Percentiles rank a stretch among this genome's conserved stretches.
Conservation (phyloP, 1,284 basidiomycete species). For the Taiwanofungus camphoratus region DNA sequence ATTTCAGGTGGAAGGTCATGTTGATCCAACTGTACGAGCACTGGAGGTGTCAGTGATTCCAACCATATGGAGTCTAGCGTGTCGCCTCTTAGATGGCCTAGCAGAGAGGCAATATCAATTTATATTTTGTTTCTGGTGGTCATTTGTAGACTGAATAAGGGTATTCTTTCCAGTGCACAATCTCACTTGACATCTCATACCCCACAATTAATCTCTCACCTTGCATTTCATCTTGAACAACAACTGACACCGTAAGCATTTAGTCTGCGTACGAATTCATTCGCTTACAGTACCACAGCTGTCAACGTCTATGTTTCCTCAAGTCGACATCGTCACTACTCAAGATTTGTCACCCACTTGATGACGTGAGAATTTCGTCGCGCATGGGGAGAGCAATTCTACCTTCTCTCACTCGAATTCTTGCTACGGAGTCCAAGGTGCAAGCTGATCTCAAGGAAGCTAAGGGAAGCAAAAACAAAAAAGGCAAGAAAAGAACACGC, state of each 20-base stretch:
- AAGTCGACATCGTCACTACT: constrained; percentile 40
- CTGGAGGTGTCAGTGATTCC: constrained; percentile 53
- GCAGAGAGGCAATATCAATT: constrained; percentile 37
- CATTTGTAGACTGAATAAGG: background rate
- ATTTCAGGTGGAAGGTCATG: constrained; percentile 42
- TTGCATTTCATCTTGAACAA: constrained; percentile 60
- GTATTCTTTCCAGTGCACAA: constrained; percentile 34
- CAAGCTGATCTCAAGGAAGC: constrained; percentile 18
- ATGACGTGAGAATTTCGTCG: constrained; percentile 44
- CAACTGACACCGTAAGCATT: constrained; percentile 40
- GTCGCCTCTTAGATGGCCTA: constrained; percentile 43
- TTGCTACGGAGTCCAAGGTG: constrained; percentile 36
- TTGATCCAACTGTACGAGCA: constrained; percentile 43
- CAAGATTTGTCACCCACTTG: constrained; percentile 37
- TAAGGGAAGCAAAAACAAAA: constrained; percentile 36
- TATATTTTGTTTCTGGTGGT: too few species aligned
- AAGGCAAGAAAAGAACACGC: constrained; percentile 70
- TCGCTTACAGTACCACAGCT: constrained; percentile 28
- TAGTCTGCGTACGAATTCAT: background rate
- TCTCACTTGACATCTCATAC: constrained; percentile 49
- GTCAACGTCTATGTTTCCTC: constrained; percentile 39
- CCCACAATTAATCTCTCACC: constrained; percentile 40
- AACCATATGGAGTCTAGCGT: constrained; percentile 48
- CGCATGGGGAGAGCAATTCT: constrained; percentile 54
- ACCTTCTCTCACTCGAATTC: constrained; percentile 42